A percentile compares a stretch with the other conserved stretches of the same genome.
Evolutionary conservation across 2,329 filamentous ascomycete species (phyloP).

Genomic region (Orbilia ellipsospora): DNA sequence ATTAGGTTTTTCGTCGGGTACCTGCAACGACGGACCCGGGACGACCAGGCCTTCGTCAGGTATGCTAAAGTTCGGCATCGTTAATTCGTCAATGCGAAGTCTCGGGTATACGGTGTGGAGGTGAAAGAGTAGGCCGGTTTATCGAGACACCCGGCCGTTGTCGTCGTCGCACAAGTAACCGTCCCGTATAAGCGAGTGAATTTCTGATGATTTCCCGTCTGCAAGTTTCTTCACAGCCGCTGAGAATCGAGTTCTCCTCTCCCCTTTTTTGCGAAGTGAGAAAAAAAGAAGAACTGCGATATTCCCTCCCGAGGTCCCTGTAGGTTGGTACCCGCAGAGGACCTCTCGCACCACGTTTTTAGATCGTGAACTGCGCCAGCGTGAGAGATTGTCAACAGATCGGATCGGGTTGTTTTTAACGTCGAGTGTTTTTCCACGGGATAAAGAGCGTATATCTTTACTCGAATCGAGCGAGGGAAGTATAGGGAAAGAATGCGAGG

Average conservation of each 20-base stretch:
- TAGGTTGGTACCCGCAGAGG: conserved; percentile 56
- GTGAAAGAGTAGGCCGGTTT: neutral
- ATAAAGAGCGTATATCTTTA: conserved; percentile 5
- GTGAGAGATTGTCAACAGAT: conserved; percentile 36
- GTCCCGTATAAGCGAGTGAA: conserved; percentile 26
- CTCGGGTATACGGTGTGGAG: conserved; percentile 41
- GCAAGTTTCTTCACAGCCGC: conserved; percentile 23
- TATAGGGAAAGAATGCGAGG: conserved; percentile 15
- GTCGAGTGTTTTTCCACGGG: conserved; percentile 33
- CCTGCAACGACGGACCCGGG: conserved; percentile 53
- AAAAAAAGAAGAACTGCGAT: conserved; percentile 5
- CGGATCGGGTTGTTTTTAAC: conserved; percentile 18
- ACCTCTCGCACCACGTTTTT: conserved; percentile 55
- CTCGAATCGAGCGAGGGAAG: conserved; percentile 32
- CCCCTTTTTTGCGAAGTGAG: neutral
- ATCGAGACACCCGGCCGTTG: conserved; percentile 22
- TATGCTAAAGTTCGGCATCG: conserved; percentile 49
- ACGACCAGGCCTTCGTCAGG: conserved; percentile 50
- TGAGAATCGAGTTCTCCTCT: conserved; percentile 7
- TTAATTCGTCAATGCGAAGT: conserved; percentile 47
- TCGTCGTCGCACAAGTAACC: conserved; percentile 42
- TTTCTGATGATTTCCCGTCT: conserved; percentile 21
- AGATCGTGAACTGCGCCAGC: conserved; percentile 53
- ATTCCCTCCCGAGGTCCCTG: conserved; percentile 55
- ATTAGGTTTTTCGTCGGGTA: conserved; percentile 54